These are phyloP conservation scores for Lophiotrema nucula DNA, from an alignment of 495 filamentous ascomycete species.

Conservation along the genomic window DNA sequence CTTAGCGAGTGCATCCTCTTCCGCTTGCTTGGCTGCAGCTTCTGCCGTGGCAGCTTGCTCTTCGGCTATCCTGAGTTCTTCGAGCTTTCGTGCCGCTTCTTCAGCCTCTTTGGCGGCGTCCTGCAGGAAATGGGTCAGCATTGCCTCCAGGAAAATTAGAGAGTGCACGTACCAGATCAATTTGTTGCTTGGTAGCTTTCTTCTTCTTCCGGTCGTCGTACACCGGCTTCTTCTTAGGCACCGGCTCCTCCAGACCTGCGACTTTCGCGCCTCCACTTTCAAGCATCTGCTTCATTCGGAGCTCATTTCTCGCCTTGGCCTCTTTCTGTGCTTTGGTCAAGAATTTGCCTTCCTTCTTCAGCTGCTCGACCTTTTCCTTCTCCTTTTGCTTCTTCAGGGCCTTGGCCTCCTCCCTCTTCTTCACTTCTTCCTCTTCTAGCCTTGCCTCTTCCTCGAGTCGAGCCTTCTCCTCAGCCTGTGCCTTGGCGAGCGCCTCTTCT, in stretches of 20 bases:
- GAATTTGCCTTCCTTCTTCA: constrained; percentile 93
- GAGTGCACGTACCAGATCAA: no score
- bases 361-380: constrained; percentile 90
- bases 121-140: no score
- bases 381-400: constrained; percentile 90
- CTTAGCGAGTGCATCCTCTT: constrained; percentile 58
- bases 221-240: constrained; percentile 69
- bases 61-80: constrained; percentile 42
- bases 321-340: constrained; percentile 92
- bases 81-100: constrained; percentile 49
- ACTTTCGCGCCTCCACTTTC: constrained; percentile 76
- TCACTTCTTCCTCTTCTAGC: constrained; percentile 70
- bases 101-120: constrained; percentile 57
- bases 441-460: constrained; percentile 68
- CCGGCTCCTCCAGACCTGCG: constrained; percentile 63
- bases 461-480: constrained; percentile 70
- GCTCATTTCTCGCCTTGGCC: constrained; percentile 75
- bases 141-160: no score
- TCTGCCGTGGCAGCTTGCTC: constrained; percentile 43
- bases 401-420: constrained; percentile 69
- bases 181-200: constrained; percentile 36
- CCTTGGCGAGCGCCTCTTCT: constrained; percentile 72
- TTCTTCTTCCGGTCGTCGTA: constrained; percentile 77
- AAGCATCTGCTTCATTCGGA: constrained; percentile 92
- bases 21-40: constrained; percentile 54